Evolutionary conservation across 257 asterid species (phyloP).

Genomic region (Petrea volubilis): DNA sequence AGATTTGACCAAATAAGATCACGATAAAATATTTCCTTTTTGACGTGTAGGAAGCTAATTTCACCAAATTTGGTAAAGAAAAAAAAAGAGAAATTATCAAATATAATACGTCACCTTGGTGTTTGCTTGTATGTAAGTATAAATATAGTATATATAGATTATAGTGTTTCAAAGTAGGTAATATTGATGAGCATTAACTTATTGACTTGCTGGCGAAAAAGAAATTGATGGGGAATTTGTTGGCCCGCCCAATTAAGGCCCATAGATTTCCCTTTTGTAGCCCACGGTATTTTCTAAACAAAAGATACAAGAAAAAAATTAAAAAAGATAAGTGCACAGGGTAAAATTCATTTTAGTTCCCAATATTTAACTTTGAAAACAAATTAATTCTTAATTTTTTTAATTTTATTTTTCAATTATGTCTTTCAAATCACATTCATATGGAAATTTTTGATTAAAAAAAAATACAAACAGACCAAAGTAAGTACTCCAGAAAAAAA

Average conservation of each 20-base stretch:
- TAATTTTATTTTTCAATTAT: no score
- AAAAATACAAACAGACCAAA: not conserved
- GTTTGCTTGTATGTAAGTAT: not conserved
- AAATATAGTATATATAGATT: not conserved
- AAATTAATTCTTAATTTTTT: no score
- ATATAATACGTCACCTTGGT: not conserved
- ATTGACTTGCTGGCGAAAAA: constrained; percentile 24
- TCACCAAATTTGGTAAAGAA: no score
- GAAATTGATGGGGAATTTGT: not conserved
- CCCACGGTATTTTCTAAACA: not conserved
- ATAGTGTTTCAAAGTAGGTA: not conserved
- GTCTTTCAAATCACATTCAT: no score
- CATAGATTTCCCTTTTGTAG: not conserved
- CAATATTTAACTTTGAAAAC: no score
- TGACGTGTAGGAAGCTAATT: not conserved
- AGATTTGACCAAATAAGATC: no score
- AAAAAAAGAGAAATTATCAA: no score
- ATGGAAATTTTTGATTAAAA: no score
- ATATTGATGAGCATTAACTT: constrained; percentile 10
- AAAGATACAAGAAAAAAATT: not conserved
- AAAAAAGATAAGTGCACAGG: no score
- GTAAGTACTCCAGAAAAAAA: no score
- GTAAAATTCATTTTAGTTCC: no score
- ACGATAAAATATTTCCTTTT: no score
- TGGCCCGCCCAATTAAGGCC: constrained; percentile 3